Conservation (phyloP, 768 basidiomycete species). For the Amylocystis lapponica region DNA sequence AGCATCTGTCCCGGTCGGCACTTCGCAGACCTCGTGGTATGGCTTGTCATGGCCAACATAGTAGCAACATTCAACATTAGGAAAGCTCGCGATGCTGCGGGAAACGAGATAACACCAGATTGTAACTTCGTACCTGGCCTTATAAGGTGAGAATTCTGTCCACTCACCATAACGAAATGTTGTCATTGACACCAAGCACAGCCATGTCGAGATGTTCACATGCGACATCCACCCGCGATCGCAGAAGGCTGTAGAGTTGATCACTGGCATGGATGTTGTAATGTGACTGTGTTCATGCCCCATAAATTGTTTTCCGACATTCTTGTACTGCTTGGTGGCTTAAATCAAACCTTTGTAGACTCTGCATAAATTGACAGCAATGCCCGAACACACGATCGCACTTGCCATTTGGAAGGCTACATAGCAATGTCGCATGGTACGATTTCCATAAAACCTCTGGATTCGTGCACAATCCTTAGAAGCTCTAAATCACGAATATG, state of each 20-base stretch:
- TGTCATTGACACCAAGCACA: background rate
- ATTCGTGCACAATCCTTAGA: too few species aligned
- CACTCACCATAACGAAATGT: background rate
- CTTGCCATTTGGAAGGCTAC: too few species aligned
- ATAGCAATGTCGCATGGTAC: too few species aligned
- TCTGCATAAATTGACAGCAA: too few species aligned
- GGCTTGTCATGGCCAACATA: slow-evolving; percentile 39
- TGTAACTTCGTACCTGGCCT: slow-evolving; percentile 36
- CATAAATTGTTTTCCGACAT: too few species aligned
- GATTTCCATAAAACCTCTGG: too few species aligned
- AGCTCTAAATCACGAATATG: too few species aligned
- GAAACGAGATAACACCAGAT: slow-evolving; percentile 30
- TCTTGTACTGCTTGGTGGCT: too few species aligned
- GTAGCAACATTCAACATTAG: slow-evolving; percentile 40
- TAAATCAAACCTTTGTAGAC: too few species aligned
- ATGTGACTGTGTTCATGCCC: too few species aligned
- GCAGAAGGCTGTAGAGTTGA: background rate
- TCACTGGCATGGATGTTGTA: too few species aligned
- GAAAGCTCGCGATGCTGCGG: slow-evolving; percentile 35
- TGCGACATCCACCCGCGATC: slow-evolving; percentile 2
- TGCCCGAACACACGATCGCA: too few species aligned
- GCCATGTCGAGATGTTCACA: background rate
- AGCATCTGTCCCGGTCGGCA: slow-evolving; percentile 50
- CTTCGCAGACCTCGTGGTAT: slow-evolving; percentile 42
- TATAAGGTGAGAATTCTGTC: slow-evolving; percentile 30